A percentile compares a stretch with the other conserved stretches of the same genome.
Evolutionary conservation across 306 rosid species (phyloP).

Genomic region (Senna siamea): DNA sequence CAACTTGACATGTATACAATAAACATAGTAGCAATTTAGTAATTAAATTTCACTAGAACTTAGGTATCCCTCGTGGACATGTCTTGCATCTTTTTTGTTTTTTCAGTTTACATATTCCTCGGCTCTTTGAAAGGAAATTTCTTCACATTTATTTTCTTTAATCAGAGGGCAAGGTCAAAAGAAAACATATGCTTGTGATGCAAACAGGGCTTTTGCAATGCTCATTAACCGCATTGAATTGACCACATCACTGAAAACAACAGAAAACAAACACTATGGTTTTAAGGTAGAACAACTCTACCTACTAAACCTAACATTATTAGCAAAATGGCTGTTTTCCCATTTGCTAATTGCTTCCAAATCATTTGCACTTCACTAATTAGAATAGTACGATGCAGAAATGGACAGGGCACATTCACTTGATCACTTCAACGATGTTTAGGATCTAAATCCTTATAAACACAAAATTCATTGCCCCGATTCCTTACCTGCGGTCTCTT

Average conservation of each 20-base stretch:
- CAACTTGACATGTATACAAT: no score
- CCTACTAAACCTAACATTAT: slow-evolving; percentile 26
- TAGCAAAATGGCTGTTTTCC: not conserved
- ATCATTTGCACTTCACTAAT: no score
- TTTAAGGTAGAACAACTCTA: not conserved
- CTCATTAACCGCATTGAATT: not conserved
- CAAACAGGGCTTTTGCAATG: not conserved
- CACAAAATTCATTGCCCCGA: not conserved
- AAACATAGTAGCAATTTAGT: no score
- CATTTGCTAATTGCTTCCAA: no score
- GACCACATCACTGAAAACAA: not conserved
- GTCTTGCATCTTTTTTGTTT: no score
- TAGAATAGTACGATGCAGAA: no score
- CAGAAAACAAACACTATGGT: not conserved
- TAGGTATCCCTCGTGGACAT: no score
- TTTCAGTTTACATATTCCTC: no score
- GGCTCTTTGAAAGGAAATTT: no score
- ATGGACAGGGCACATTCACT: no score
- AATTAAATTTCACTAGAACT: no score
- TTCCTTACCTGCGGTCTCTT: not conserved
- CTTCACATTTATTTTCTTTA: no score
- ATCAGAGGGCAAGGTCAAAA: not conserved
- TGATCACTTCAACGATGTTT: not conserved
- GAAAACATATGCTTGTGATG: not conserved
- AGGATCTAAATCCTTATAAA: not conserved